Evolutionary conservation across 192 early-diverging fungal species (phyloP).

Genomic region (Rhizoclosmatium sp.): DNA sequence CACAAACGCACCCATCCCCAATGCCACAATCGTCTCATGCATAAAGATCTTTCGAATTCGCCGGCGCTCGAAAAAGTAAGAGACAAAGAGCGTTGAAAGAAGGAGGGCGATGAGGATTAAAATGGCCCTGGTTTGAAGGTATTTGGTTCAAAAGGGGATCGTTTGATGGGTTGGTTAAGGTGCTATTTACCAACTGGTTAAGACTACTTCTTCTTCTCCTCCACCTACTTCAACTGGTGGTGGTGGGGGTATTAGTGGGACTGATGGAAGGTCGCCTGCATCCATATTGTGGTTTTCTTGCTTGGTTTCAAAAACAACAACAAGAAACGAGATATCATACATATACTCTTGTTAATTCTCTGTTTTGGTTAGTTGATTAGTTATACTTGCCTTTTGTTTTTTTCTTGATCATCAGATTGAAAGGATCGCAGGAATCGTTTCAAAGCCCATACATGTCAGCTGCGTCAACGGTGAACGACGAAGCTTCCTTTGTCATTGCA

Average conservation of each 20-base stretch:
- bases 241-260: neutral
- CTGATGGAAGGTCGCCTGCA: constrained; percentile 9
- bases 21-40: constrained; percentile 96
- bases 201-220: constrained; percentile 30
- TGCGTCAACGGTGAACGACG: no score
- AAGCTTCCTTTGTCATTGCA: no score
- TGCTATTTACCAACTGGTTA: constrained; percentile 32
- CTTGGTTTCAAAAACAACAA: no score
- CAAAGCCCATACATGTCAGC: no score
- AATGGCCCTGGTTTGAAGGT: constrained; percentile 62
- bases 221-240: neutral
- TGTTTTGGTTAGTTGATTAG: no score
- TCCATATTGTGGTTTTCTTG: constrained; percentile 16
- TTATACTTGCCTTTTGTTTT: no score
- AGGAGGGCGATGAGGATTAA: constrained; percentile 87
- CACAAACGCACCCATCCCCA: constrained; percentile 78
- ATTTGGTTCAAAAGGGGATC: neutral
- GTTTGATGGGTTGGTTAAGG: neutral
- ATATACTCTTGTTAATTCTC: no score
- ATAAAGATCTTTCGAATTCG: constrained; percentile 79
- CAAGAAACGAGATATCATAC: no score
- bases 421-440: no score
- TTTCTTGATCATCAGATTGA: no score
- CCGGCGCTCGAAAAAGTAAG: constrained; percentile 88
- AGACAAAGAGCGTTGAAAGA: constrained; percentile 83